These are phyloP conservation scores for Xylaria sp. DNA, from an alignment of 2,329 filamentous ascomycete genomes.

Conservation along the genomic window DNA sequence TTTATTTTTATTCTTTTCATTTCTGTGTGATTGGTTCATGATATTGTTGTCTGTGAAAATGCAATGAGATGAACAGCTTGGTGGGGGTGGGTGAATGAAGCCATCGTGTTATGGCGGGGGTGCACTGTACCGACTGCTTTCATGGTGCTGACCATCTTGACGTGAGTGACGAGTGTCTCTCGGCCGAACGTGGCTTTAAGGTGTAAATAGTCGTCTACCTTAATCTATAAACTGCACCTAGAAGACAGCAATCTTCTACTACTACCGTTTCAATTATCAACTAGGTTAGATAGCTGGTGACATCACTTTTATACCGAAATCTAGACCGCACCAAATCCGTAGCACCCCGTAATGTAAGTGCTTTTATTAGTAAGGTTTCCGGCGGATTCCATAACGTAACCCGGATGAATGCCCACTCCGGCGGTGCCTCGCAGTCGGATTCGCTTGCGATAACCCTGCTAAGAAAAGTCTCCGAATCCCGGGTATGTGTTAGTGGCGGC, in stretches of 20 bases:
- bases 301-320: constrained; percentile 16
- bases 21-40: neutral
- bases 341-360: neutral
- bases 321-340: neutral
- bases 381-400: neutral
- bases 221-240: neutral
- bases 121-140: constrained; percentile 50
- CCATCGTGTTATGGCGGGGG: constrained; percentile 8
- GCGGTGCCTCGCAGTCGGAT: constrained; percentile 9
- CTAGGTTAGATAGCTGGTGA: neutral
- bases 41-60: neutral
- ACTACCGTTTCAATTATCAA: neutral
- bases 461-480: constrained; percentile 29
- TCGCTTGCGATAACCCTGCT: neutral
- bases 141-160: constrained; percentile 48
- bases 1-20: neutral
- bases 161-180: neutral
- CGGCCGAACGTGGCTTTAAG: neutral
- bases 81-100: constrained; percentile 1
- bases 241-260: neutral
- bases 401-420: neutral
- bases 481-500: neutral
- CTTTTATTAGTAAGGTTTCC: constrained; percentile 20
- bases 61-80: neutral
- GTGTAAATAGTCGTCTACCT: neutral